A percentile compares a stretch with the other conserved stretches of the same genome.
phyloP scores from a whole-genome alignment of 345 rosid species.

The Ceriops tagal region DNA sequence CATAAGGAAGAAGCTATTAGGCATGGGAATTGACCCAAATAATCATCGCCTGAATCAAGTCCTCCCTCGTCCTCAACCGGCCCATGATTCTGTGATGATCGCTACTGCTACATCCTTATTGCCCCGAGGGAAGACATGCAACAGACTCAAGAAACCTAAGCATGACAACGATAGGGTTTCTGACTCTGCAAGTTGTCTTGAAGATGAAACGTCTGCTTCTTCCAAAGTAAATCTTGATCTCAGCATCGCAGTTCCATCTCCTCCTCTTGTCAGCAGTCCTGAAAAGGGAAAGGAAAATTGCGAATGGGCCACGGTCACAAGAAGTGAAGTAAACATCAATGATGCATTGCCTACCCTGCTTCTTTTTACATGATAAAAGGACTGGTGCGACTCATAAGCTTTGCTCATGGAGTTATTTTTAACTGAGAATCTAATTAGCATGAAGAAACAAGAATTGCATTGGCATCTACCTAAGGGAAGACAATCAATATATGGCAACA shows the following conservation, averaged over 20 bases:
- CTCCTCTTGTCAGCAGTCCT: not conserved
- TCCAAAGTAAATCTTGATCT: conserved; percentile 22
- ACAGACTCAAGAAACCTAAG: not conserved
- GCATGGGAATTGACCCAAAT: conserved; percentile 75
- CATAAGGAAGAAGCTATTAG: conserved; percentile 52
- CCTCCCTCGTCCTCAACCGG: conserved; percentile 22
- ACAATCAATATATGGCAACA: too few relatives aligned
- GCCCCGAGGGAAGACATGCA: not conserved
- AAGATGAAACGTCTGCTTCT: conserved; percentile 13
- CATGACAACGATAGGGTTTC: conserved; percentile 2
- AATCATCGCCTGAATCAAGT: conserved; percentile 52
- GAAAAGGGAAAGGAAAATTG: not conserved
- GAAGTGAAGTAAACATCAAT: not conserved
- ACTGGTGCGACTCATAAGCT: too few relatives aligned
- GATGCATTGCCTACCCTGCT: conserved; percentile 10
- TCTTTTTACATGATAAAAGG: conserved; percentile 14
- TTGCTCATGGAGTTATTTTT: too few relatives aligned
- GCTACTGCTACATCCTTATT: not conserved
- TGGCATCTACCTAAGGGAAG: too few relatives aligned
- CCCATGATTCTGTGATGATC: not conserved
- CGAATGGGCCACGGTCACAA: not conserved
- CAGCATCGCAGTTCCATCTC: conserved; percentile 16
- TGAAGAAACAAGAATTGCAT: not conserved
- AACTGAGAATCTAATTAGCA: not conserved
- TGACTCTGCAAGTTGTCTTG: conserved; percentile 15